Evolutionary conservation across 345 rosid genomes (phyloP).

Genomic region (Lagerstroemia speciosa): DNA sequence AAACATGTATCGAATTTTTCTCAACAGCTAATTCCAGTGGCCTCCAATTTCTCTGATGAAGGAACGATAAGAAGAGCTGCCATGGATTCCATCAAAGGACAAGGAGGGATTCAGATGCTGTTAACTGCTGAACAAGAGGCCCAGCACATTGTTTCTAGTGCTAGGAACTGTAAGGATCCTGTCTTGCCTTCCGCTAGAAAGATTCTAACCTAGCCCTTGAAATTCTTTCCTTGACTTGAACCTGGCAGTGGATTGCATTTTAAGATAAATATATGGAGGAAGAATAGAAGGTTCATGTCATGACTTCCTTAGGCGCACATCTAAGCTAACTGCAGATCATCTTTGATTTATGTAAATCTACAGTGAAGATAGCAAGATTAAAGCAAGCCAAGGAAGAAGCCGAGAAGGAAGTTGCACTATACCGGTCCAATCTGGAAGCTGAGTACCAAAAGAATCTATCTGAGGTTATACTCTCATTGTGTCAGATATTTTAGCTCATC

Average conservation of each 20-base stretch:
- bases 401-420: slow-evolving; percentile 26
- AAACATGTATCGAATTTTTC: no score
- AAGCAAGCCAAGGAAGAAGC: slow-evolving; percentile 57
- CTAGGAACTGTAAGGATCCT: slow-evolving; percentile 32
- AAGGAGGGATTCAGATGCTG: slow-evolving; percentile 55
- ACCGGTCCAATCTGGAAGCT: slow-evolving; percentile 30
- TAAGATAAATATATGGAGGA: background rate
- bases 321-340: background rate
- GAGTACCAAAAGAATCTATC: slow-evolving; percentile 25
- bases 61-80: background rate
- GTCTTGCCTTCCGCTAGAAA: background rate
- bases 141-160: slow-evolving; percentile 35
- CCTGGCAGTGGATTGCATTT: background rate
- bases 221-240: background rate
- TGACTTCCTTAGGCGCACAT: background rate
- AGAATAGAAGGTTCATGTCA: background rate
- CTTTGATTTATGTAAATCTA: background rate
- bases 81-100: slow-evolving; percentile 43
- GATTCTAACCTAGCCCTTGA: no score
- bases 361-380: slow-evolving; percentile 35
- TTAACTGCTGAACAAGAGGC: slow-evolving; percentile 50
- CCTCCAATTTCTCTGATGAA: background rate
- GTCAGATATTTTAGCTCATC: background rate
- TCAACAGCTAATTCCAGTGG: background rate
- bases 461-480: slow-evolving; percentile 16